A percentile compares a stretch with the other conserved stretches of the same genome.
phyloP scores from a whole-genome alignment of 1,284 basidiomycete species.

The Earliella scabrosa region DNA sequence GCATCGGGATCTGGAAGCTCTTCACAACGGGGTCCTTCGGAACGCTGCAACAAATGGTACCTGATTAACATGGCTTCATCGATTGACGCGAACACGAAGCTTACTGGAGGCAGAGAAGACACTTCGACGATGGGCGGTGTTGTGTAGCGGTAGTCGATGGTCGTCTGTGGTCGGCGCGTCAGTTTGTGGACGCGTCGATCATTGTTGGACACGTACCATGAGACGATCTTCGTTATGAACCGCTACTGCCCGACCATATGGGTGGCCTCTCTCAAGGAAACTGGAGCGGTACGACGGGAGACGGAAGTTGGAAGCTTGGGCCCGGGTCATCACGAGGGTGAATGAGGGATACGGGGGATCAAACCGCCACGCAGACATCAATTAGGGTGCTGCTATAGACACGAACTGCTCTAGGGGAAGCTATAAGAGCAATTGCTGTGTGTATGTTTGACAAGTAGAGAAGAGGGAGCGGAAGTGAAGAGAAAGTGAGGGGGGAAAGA shows the following conservation, averaged over 20 bases:
- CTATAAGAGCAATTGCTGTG: not conserved
- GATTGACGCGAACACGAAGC: too few relatives aligned
- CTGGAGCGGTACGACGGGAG: slow-evolving; percentile 27
- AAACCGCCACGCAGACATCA: slow-evolving; percentile 4
- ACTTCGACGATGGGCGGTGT: slow-evolving; percentile 4
- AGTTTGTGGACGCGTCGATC: too few relatives aligned
- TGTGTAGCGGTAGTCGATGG: slow-evolving; percentile 8
- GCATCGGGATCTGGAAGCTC: not conserved
- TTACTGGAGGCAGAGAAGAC: too few relatives aligned
- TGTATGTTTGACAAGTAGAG: not conserved
- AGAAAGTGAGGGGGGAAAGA: not conserved
- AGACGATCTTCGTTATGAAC: slow-evolving; percentile 11
- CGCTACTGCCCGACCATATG: slow-evolving; percentile 20
- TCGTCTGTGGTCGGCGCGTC: not conserved
- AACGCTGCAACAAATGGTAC: not conserved
- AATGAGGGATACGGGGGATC: slow-evolving; percentile 16
- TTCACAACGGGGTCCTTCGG: not conserved
- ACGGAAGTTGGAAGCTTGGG: slow-evolving; percentile 17
- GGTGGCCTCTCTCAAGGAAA: slow-evolving; percentile 26
- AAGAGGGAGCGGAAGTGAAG: not conserved
- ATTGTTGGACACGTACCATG: slow-evolving; percentile 27
- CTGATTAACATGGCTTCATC: too few relatives aligned
- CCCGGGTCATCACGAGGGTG: slow-evolving; percentile 5
- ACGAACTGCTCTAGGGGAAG: not conserved
- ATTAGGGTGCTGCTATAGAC: not conserved